phyloP scores from a whole-genome alignment of 176 grass and related monocot genomes.

The Eragrostis curvula region DNA sequence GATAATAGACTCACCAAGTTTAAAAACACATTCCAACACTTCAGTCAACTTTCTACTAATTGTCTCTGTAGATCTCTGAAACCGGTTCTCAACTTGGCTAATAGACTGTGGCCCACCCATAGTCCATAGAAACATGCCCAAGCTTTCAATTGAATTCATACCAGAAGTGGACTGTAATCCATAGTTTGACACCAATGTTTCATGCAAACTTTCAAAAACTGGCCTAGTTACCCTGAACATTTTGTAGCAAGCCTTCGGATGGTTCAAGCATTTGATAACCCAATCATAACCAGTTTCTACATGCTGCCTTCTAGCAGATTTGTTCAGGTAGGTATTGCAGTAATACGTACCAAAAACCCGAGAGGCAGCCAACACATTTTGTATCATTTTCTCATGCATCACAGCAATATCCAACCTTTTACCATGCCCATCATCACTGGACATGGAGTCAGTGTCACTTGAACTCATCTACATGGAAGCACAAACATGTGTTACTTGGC shows the following conservation, averaged over 20 bases:
- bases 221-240: not conserved
- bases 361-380: too few species aligned
- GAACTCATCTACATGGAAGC: too few species aligned
- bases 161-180: not conserved
- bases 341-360: not conserved
- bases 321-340: not conserved
- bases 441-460: too few species aligned
- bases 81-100: conserved; percentile 7
- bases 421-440: too few species aligned
- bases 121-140: not conserved
- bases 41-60: not conserved
- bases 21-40: not conserved
- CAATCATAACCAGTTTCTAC: not conserved
- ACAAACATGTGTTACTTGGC: too few species aligned
- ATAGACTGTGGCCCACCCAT: not conserved
- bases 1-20: not conserved
- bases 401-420: too few species aligned
- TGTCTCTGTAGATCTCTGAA: not conserved
- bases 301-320: not conserved
- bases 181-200: not conserved
- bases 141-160: not conserved
- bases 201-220: conserved; percentile 7
- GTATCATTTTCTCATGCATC: too few species aligned
- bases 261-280: not conserved
- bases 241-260: not conserved